Evolutionary conservation across 164 flowering plant genomes (phyloP).

Genomic region (Chimonanthus praecox): DNA sequence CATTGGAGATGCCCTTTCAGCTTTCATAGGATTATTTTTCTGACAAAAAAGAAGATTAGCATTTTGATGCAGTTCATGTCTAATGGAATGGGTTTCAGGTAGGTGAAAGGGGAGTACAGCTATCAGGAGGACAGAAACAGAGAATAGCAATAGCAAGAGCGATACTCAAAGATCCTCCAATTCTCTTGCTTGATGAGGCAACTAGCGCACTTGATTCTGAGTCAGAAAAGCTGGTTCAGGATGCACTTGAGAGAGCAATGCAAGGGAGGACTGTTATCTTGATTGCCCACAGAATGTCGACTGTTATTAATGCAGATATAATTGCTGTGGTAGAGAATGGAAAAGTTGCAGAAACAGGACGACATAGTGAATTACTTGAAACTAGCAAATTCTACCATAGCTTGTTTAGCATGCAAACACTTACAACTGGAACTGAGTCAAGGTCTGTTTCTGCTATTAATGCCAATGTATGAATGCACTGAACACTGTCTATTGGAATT

Average conservation of each 20-base stretch:
- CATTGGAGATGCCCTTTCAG: background rate
- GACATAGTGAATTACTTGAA: conserved; percentile 42
- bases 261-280: conserved; percentile 60
- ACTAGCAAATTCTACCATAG: conserved; percentile 40
- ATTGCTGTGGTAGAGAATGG: conserved; percentile 66
- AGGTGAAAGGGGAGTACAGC: conserved; percentile 58
- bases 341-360: conserved; percentile 44
- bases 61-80: background rate
- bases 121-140: conserved; percentile 86
- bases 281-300: conserved; percentile 71
- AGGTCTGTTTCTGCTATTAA: conserved; percentile 28
- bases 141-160: conserved; percentile 83
- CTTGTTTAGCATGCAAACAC: conserved; percentile 49
- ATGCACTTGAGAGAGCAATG: conserved; percentile 70
- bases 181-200: conserved; percentile 79
- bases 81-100: conserved; percentile 33
- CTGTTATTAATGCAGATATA: conserved; percentile 55
- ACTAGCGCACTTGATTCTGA: conserved; percentile 85
- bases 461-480: no score
- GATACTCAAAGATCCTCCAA: conserved; percentile 66
- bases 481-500: no score
- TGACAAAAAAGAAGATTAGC: background rate
- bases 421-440: conserved; percentile 18
- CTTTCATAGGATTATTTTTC: background rate
- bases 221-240: conserved; percentile 78